These are phyloP conservation scores for Penicillium daleae DNA, from an alignment of 495 filamentous ascomycete species.

Conservation along the genomic window DNA sequence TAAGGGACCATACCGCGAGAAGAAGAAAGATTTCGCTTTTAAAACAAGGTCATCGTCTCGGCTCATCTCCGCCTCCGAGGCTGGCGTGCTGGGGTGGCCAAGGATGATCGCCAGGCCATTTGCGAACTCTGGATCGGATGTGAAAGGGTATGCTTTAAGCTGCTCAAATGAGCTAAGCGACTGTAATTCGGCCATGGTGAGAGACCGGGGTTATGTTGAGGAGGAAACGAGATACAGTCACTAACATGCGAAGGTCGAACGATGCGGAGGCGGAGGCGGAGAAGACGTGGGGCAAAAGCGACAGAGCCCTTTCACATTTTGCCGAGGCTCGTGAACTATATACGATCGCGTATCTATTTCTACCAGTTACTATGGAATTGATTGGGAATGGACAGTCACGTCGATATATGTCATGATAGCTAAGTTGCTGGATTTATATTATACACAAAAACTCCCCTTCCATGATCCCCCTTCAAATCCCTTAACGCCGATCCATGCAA, in stretches of 20 bases:
- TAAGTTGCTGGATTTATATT: not conserved
- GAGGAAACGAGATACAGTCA: not conserved
- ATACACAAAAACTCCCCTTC: conserved; percentile 5
- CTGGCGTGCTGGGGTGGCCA: conserved; percentile 43
- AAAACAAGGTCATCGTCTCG: conserved; percentile 50
- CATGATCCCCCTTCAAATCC: not conserved
- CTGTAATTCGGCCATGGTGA: conserved; percentile 15
- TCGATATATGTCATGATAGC: not conserved
- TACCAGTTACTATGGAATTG: not conserved
- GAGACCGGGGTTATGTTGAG: conserved; percentile 11
- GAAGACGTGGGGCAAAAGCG: conserved; percentile 2
- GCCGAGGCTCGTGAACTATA: conserved; percentile 5
- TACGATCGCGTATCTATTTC: not conserved
- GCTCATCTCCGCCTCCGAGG: conserved; percentile 46
- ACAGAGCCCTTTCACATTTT: not conserved
- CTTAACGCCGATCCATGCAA: conserved; percentile 23
- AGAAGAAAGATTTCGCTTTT: conserved; percentile 59
- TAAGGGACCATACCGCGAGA: conserved; percentile 41
- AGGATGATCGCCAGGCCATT: conserved; percentile 54
- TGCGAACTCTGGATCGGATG: conserved; percentile 50
- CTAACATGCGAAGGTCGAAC: not conserved
- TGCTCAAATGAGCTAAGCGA: conserved; percentile 27
- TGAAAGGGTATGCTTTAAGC: conserved; percentile 44
- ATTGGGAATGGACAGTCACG: not conserved
- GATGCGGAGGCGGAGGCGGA: conserved; percentile 9